Evolutionary conservation across 495 filamentous ascomycete species (phyloP).

Genomic region (Amniculicola lignicola): DNA sequence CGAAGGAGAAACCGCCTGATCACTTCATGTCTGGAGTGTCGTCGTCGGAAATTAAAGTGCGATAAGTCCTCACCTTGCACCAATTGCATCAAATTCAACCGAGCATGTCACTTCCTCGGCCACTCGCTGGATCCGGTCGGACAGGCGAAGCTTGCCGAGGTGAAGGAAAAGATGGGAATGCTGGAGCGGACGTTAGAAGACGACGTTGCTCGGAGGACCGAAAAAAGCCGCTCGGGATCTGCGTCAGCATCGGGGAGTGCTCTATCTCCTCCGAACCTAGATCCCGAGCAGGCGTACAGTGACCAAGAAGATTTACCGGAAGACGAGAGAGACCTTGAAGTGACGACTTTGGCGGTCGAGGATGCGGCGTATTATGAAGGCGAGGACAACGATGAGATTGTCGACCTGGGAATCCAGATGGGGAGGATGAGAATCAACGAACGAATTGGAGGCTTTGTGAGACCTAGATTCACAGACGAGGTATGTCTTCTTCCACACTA

Average conservation of each 20-base stretch:
- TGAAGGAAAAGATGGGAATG: slow-evolving; percentile 67
- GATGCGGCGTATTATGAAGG: slow-evolving; percentile 63
- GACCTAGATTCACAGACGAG: slow-evolving; percentile 64
- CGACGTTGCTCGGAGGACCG: slow-evolving; percentile 45
- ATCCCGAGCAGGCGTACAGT: slow-evolving; percentile 29
- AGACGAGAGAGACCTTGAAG: slow-evolving; percentile 49
- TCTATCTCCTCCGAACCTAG: too few relatives aligned
- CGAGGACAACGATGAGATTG: slow-evolving; percentile 56
- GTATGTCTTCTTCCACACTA: slow-evolving; percentile 39
- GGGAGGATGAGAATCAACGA: slow-evolving; percentile 71
- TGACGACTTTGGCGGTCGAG: slow-evolving; percentile 53
- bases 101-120: slow-evolving; percentile 65
- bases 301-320: slow-evolving; percentile 48
- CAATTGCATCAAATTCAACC: slow-evolving; percentile 60
- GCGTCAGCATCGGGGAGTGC: slow-evolving; percentile 30
- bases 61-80: slow-evolving; percentile 70
- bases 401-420: slow-evolving; percentile 67
- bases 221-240: neutral
- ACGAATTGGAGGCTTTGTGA: slow-evolving; percentile 57
- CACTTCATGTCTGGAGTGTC: slow-evolving; percentile 67
- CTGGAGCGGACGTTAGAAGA: slow-evolving; percentile 60
- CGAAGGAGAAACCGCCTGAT: slow-evolving; percentile 67
- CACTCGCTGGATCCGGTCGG: slow-evolving; percentile 58
- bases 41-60: slow-evolving; percentile 75
- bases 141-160: slow-evolving; percentile 60